These are phyloP conservation scores for Candida dajiaensis DNA, from an alignment of 805 yeast genomes.

Conservation along the genomic window DNA sequence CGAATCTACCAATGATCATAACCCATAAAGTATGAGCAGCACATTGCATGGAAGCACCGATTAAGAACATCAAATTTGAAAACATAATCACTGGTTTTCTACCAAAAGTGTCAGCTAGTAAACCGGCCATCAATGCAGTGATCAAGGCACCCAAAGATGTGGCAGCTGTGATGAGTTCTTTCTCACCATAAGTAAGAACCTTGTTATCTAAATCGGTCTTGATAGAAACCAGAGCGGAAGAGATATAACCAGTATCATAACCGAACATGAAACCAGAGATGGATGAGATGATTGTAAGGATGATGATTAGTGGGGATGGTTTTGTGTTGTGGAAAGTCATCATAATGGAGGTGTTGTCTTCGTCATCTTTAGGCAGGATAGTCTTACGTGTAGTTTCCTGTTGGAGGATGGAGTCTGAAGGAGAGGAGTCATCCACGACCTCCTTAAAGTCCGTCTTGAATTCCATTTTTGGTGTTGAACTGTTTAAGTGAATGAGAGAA, in stretches of 20 bases:
- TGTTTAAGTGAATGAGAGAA: too few species aligned
- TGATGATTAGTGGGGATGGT: slow-evolving; percentile 59
- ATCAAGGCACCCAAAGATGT: slow-evolving; percentile 91
- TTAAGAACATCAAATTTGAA: slow-evolving; percentile 73
- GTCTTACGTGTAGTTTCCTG: neutral
- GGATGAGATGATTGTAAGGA: slow-evolving; percentile 71
- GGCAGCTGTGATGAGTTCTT: slow-evolving; percentile 89
- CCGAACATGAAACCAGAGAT: slow-evolving; percentile 97
- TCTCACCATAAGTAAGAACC: slow-evolving; percentile 64
- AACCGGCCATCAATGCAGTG: slow-evolving; percentile 74
- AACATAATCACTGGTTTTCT: slow-evolving; percentile 79
- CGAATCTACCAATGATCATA: slow-evolving; percentile 86
- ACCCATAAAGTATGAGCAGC: slow-evolving; percentile 79
- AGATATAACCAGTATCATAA: slow-evolving; percentile 95
- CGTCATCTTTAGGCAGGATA: slow-evolving; percentile 35
- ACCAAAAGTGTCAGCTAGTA: slow-evolving; percentile 76
- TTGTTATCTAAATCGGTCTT: slow-evolving; percentile 66
- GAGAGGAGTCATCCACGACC: neutral
- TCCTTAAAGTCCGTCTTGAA: neutral
- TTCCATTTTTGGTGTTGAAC: too few species aligned
- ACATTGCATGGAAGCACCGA: slow-evolving; percentile 83
- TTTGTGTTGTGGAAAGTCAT: slow-evolving; percentile 43
- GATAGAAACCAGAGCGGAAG: slow-evolving; percentile 84
- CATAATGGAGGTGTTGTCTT: slow-evolving; percentile 42
- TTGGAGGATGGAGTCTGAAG: neutral